Evolutionary conservation across 352 stramenopile species (phyloP), one percentile per base, ranked within the genome.

Genomic region (Globisporangium irregulare): DNA sequence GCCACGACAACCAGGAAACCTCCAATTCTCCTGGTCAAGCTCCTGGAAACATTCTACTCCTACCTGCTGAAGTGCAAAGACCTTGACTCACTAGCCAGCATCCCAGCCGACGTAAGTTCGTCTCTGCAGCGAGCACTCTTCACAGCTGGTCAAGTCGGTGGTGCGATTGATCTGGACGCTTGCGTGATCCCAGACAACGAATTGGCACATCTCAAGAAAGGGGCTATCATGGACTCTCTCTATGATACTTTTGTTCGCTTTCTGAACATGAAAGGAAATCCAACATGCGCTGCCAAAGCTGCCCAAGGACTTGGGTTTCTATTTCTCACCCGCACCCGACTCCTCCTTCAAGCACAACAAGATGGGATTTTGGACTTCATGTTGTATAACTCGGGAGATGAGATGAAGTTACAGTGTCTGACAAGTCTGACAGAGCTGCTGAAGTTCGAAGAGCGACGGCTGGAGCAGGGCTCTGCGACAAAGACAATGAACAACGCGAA

Each of bases 221-320:
- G 83, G 38, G 68, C 55, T 7, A 77, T 94, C 24, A 81, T 86
- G 65, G 64, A 90, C 32, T 79, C 74, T 8, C 73, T 96, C 15
- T 94, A 92, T 41, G 67, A 80, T 20, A 69, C 81, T 2, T 95
- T 91, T 67, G 64, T 63, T 8, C 68, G 69, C 12, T 95, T 82
- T 60, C 38, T 90, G 46, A 70, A 70, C 14, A 74, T 84, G 22
- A 66, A 67, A 48, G 76, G 78, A 5, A 90, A 82, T 58, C 51
- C 77, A 36, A 56, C 66, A 8, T 93, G 86, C 46, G 73, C 74
- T 18, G 77, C 84, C 25, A 96, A 94, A 73, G 87, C 84, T 66
- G 82, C 93, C 0, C 89, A 95, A 73, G 89, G 84, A 20, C 75
- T 96, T n/a, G 86, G 87, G 0, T 96, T 90, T 50, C 56, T 96